Evolutionary conservation across 1,139 yeast genomes (phyloP).

Genomic region (Nakaseomyces nivariensis): DNA sequence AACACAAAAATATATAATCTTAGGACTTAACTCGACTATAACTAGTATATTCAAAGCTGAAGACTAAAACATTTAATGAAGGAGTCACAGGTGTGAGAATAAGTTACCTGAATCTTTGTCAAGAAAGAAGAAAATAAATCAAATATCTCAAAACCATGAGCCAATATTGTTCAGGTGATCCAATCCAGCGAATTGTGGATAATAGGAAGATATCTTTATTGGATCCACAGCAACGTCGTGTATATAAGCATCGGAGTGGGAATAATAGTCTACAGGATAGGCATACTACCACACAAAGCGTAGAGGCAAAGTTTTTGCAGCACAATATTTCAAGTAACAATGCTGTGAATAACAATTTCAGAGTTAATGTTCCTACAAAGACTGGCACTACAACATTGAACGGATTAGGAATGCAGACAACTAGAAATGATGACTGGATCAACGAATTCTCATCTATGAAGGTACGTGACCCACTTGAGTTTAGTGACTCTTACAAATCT

Average conservation of each 20-base stretch:
- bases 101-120: too few relatives aligned
- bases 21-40: too few relatives aligned
- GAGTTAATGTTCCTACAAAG: too few relatives aligned
- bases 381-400: too few relatives aligned
- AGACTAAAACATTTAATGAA: too few relatives aligned
- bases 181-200: constrained; percentile 1
- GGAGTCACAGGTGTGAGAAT: too few relatives aligned
- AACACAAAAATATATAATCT: too few relatives aligned
- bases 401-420: too few relatives aligned
- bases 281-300: background rate
- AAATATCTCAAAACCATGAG: background rate
- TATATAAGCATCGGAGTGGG: background rate
- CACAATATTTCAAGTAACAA: too few relatives aligned
- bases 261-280: background rate
- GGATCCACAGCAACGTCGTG: constrained; percentile 1
- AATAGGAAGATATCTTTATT: background rate
- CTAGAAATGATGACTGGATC: constrained; percentile 6
- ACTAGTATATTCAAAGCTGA: too few relatives aligned
- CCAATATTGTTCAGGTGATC: background rate
- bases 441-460: constrained; percentile 21
- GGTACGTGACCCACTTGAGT: constrained; percentile 24
- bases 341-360: too few relatives aligned
- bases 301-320: background rate
- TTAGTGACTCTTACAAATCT: constrained; percentile 20
- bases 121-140: background rate